phyloP scores from a whole-genome alignment of 306 rosid genomes.

The Vigna trinervia region DNA sequence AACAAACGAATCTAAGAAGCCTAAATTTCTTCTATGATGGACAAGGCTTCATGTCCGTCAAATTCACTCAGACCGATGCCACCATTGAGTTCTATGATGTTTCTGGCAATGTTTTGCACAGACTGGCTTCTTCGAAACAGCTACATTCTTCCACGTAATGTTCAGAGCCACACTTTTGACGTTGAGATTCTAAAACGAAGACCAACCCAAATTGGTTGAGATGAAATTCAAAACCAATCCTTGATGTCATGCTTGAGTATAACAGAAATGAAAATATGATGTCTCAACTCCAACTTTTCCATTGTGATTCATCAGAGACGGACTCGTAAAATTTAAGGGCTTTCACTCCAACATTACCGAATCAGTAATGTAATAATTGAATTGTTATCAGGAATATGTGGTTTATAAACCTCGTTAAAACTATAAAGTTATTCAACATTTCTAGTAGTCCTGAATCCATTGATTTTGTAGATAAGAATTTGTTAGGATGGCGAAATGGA shows the following conservation, averaged over 20 bases:
- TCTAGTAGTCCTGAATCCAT: not conserved
- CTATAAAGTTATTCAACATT: not conserved
- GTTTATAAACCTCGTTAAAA: not conserved
- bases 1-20: slow-evolving; percentile 22
- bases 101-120: slow-evolving; percentile 54
- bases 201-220: not conserved
- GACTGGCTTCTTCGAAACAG: slow-evolving; percentile 45
- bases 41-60: slow-evolving; percentile 68
- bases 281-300: not conserved
- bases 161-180: not conserved
- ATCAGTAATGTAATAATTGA: not conserved
- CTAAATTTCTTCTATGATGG: slow-evolving; percentile 66
- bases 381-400: not conserved
- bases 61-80: slow-evolving; percentile 53
- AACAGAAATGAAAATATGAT: not conserved
- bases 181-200: not conserved
- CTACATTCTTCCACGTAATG: slow-evolving; percentile 46
- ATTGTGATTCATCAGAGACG: not conserved
- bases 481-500: not conserved
- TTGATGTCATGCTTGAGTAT: slow-evolving; percentile 21
- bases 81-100: slow-evolving; percentile 56
- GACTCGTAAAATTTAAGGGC: not conserved
- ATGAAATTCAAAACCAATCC: slow-evolving; percentile 2
- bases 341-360: not conserved
- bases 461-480: not conserved